A percentile compares a stretch with the other conserved stretches of the same genome.
phyloP scores from a whole-genome alignment of 768 basidiomycete species.

The Lentinula aciculospora region DNA sequence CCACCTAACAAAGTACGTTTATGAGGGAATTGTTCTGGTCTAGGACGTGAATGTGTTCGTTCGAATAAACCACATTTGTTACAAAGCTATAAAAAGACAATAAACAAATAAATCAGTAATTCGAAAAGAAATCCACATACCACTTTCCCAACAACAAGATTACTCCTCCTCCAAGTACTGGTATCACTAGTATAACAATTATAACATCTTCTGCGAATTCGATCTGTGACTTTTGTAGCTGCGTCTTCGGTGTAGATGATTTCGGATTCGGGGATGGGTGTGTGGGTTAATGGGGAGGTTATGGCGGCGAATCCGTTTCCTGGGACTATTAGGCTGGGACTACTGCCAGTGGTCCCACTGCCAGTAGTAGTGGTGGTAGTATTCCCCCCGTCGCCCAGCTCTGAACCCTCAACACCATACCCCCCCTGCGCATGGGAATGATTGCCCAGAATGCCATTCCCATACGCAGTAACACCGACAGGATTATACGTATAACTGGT shows the following conservation, averaged over 20 bases:
- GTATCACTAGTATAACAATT: conserved; percentile 85
- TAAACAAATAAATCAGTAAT: not conserved
- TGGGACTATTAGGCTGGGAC: not conserved
- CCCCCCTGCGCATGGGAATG: not conserved
- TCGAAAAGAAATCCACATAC: conserved; percentile 31
- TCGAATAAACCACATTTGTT: conserved; percentile 83
- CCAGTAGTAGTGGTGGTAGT: too few species aligned
- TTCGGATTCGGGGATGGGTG: conserved; percentile 3
- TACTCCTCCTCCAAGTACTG: conserved; percentile 73
- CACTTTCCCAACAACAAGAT: conserved; percentile 81
- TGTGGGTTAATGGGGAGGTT: not conserved
- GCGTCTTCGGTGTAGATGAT: conserved; percentile 65
- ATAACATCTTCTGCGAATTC: conserved; percentile 73
- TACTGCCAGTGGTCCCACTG: not conserved
- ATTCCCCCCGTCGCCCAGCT: too few species aligned
- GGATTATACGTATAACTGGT: not conserved
- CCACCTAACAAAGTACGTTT: conserved; percentile 56
- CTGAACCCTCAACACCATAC: not conserved
- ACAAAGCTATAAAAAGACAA: conserved; percentile 32
- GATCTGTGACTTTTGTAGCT: conserved; percentile 72
- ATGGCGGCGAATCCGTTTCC: conserved; percentile 1
- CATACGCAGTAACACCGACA: not conserved
- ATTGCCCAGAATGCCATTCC: not conserved
- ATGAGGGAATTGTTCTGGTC: conserved; percentile 79
- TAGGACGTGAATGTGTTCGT: conserved; percentile 73